Percentiles rank a stretch among this genome's conserved stretches.
phyloP scores from a whole-genome alignment of 768 basidiomycete genomes.

The Galerina sulciceps region DNA sequence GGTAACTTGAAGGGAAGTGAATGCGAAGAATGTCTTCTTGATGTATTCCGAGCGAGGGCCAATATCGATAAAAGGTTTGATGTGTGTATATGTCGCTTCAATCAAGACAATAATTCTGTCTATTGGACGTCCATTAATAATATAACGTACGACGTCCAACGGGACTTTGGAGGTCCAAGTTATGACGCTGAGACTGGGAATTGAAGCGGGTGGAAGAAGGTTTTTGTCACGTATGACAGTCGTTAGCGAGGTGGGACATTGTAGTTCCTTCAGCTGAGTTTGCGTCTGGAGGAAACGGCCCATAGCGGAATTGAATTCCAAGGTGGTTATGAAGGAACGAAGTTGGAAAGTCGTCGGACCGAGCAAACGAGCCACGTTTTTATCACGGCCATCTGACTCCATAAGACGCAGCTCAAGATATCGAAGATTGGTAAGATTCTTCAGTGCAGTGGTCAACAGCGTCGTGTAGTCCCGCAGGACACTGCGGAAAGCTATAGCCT shows the following conservation, averaged over 20 bases:
- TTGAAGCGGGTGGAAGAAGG: background rate
- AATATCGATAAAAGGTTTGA: background rate
- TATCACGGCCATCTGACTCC: background rate
- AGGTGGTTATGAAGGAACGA: background rate
- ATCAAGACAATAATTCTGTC: background rate
- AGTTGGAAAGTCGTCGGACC: slow-evolving; percentile 5
- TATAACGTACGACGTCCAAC: background rate
- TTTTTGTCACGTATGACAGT: background rate
- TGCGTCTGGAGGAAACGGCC: slow-evolving; percentile 4
- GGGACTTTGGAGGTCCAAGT: background rate
- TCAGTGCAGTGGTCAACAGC: background rate
- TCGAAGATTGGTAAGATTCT: background rate
- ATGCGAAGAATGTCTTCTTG: background rate
- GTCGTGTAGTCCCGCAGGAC: slow-evolving; percentile 1
- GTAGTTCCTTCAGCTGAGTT: background rate
- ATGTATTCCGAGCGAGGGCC: background rate
- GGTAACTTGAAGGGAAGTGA: background rate
- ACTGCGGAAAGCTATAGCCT: background rate
- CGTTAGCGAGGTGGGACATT: background rate
- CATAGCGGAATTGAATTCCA: slow-evolving; percentile 3
- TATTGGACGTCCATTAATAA: background rate
- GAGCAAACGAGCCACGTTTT: background rate
- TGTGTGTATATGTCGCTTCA: background rate
- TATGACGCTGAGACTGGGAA: background rate
- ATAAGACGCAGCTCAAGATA: slow-evolving; percentile 1